These are phyloP conservation scores for Castanospermum australe DNA, from an alignment of 306 rosid species.

Conservation along the genomic window DNA sequence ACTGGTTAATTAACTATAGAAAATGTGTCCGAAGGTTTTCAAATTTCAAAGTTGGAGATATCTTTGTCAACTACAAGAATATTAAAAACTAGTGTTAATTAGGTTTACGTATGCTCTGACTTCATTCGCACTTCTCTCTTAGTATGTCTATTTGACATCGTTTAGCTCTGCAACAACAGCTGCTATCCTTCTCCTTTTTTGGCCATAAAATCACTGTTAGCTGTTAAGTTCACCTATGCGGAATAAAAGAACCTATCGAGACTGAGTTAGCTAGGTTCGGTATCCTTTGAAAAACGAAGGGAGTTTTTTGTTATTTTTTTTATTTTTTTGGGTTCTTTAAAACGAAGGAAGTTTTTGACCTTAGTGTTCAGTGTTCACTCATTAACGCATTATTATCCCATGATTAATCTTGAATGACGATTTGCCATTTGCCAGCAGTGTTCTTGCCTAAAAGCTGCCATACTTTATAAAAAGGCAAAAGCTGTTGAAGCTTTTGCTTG, in stretches of 20 bases:
- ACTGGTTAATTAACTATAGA: background rate
- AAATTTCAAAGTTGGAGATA: background rate
- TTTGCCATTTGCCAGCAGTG: background rate
- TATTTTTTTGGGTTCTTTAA: no score
- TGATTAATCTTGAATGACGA: constrained; percentile 13
- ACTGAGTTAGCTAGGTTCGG: background rate
- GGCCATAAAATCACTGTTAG: background rate
- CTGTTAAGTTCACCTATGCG: background rate
- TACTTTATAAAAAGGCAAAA: constrained; percentile 15
- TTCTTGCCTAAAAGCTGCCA: constrained; percentile 29
- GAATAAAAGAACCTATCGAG: background rate
- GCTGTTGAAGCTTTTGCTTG: background rate
- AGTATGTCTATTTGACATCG: background rate
- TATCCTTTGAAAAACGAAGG: background rate
- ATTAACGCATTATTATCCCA: constrained; percentile 15
- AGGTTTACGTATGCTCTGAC: background rate
- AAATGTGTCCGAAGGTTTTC: background rate
- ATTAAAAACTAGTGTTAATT: constrained; percentile 6
- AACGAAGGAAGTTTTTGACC: constrained; percentile 5
- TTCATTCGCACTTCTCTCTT: background rate
- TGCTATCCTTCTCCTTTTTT: background rate
- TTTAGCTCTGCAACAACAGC: constrained; percentile 12
- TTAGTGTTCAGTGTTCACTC: constrained; percentile 9
- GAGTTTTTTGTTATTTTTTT: no score
- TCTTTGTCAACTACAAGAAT: background rate